Percentiles rank a stretch among this genome's conserved stretches.
These are phyloP conservation scores for Wickerhamomyces ciferrii DNA, from an alignment of 805 yeast genomes.

Conservation along the genomic window DNA sequence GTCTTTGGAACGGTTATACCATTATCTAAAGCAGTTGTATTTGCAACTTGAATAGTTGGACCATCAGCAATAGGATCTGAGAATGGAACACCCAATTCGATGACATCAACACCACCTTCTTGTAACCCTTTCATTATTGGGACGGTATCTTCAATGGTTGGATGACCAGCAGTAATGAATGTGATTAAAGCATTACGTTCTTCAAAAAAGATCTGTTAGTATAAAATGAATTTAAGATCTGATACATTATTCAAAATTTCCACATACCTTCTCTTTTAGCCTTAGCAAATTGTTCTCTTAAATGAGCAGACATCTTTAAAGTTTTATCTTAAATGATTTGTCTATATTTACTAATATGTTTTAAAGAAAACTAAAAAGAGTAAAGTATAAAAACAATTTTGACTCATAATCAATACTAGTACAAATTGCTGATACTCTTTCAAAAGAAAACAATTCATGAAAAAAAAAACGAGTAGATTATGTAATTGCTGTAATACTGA, in stretches of 20 bases:
- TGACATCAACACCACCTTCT: slow-evolving; percentile 91
- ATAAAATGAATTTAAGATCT: no score
- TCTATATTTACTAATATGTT: no score
- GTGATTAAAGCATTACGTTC: slow-evolving; percentile 86
- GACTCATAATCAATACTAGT: no score
- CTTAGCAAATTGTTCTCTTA: slow-evolving; percentile 54
- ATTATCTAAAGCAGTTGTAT: slow-evolving; percentile 74
- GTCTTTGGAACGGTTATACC: slow-evolving; percentile 70
- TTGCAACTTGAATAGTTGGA: slow-evolving; percentile 90
- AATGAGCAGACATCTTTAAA: slow-evolving; percentile 46
- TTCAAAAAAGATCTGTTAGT: slow-evolving; percentile 1
- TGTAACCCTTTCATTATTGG: slow-evolving; percentile 86
- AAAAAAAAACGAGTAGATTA: no score
- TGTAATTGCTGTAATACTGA: no score
- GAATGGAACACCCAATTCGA: slow-evolving; percentile 94
- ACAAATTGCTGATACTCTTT: no score
- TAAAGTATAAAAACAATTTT: not conserved
- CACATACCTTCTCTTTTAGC: slow-evolving; percentile 44
- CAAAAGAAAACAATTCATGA: no score
- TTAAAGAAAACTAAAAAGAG: not conserved
- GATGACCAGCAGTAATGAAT: slow-evolving; percentile 92
- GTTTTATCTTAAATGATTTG: no score
- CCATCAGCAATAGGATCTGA: slow-evolving; percentile 99
- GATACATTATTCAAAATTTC: not conserved
- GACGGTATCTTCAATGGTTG: slow-evolving; percentile 81